Percentiles rank a stretch among this genome's conserved stretches.
Evolutionary conservation across 768 basidiomycete genomes (phyloP).

Genomic region (Auricularia auricula-judae): DNA sequence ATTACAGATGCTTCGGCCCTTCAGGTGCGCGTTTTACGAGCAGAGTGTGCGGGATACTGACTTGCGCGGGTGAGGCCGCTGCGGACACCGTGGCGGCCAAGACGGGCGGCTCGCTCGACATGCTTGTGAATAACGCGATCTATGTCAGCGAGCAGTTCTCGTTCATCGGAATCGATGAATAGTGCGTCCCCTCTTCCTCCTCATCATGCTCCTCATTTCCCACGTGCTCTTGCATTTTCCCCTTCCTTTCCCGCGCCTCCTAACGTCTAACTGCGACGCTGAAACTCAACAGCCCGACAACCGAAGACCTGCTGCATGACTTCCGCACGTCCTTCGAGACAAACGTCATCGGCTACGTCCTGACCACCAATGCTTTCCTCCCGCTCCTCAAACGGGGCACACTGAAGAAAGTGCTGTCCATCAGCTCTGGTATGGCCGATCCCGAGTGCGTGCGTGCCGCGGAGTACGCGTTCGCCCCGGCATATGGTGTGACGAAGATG

Average conservation of each 20-base stretch:
- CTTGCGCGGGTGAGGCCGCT: not conserved
- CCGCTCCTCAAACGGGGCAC: slow-evolving; percentile 20
- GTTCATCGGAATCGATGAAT: no score
- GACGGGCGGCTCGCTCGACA: not conserved
- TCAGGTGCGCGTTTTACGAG: not conserved
- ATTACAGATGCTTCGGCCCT: not conserved
- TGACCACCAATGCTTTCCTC: slow-evolving; percentile 27
- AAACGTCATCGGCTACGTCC: slow-evolving; percentile 26
- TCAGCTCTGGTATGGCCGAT: slow-evolving; percentile 23
- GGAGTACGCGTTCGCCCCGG: slow-evolving; percentile 4
- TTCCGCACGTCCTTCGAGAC: slow-evolving; percentile 10
- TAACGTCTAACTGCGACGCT: not conserved
- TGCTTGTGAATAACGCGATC: not conserved
- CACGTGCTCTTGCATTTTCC: no score
- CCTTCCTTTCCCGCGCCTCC: not conserved
- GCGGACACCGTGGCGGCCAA: not conserved
- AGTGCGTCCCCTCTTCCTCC: no score
- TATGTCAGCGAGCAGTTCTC: not conserved
- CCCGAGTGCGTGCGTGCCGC: slow-evolving; percentile 14
- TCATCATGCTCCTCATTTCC: no score
- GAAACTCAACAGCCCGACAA: not conserved
- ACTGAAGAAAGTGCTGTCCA: slow-evolving; percentile 16
- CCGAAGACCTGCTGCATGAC: not conserved
- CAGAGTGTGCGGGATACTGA: not conserved
- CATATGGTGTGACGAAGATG: slow-evolving; percentile 28